phyloP scores from a whole-genome alignment of 169 alveolate genomes.

The Plasmodium billcollinsi region DNA sequence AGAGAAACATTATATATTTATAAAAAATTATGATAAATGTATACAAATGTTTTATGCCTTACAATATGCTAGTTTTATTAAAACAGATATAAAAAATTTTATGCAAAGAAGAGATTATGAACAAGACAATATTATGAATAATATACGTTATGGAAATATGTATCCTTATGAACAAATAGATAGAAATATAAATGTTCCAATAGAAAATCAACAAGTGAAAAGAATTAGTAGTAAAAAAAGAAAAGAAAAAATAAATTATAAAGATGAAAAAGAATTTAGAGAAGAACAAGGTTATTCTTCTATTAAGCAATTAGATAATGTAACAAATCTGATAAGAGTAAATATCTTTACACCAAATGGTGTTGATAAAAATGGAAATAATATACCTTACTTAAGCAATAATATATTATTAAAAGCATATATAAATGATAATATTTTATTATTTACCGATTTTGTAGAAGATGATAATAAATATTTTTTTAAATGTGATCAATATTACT shows the following conservation, averaged over 20 bases:
- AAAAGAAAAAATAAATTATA: neutral
- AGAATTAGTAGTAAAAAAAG: neutral
- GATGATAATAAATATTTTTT: slow-evolving; percentile 9
- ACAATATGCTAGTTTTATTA: slow-evolving; percentile 84
- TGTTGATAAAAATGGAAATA: slow-evolving; percentile 43
- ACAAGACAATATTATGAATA: slow-evolving; percentile 7
- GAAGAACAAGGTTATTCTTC: neutral
- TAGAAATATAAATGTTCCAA: neutral
- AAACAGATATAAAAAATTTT: slow-evolving; percentile 57
- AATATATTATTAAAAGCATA: slow-evolving; percentile 31
- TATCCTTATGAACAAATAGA: slow-evolving; percentile 9
- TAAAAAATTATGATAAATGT: slow-evolving; percentile 61
- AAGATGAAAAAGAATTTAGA: neutral
- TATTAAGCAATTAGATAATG: slow-evolving; percentile 4
- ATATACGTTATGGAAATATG: slow-evolving; percentile 9
- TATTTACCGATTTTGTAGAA: slow-evolving; percentile 20
- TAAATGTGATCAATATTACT: slow-evolving; percentile 48
- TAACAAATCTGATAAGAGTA: slow-evolving; percentile 24
- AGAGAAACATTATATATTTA: slow-evolving; percentile 71
- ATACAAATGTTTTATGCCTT: slow-evolving; percentile 82
- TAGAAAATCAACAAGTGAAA: neutral
- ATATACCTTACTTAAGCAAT: slow-evolving; percentile 40
- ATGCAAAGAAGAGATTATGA: slow-evolving; percentile 50
- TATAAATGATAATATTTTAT: slow-evolving; percentile 17
- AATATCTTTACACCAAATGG: slow-evolving; percentile 76